These are phyloP conservation scores for Clarireedia paspali DNA, from an alignment of 2,329 filamentous ascomycete species.

Conservation along the genomic window DNA sequence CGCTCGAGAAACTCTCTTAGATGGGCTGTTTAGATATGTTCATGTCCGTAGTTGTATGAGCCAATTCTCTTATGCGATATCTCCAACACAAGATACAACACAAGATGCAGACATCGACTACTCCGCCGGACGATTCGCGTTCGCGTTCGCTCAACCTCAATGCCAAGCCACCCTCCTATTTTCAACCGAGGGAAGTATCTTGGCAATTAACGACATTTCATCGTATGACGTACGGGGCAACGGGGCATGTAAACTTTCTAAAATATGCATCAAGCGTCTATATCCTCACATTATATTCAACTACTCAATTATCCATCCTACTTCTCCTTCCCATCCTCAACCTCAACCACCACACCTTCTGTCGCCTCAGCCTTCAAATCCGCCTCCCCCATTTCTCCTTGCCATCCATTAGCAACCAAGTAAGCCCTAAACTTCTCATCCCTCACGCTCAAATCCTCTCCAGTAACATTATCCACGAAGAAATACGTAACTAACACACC, in stretches of 20 bases:
- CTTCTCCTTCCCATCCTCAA: not conserved
- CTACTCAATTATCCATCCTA: not conserved
- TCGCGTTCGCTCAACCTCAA: too few relatives aligned
- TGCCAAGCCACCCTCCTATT: too few relatives aligned
- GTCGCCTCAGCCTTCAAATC: conserved; percentile 31
- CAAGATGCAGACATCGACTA: too few relatives aligned
- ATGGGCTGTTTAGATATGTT: too few relatives aligned
- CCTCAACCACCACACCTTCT: conserved; percentile 3
- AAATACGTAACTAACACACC: conserved; percentile 41
- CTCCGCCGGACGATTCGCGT: too few relatives aligned
- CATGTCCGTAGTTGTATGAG: too few relatives aligned
- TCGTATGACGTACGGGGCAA: not conserved
- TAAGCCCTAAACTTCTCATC: conserved; percentile 39
- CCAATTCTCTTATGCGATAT: too few relatives aligned
- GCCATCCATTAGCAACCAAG: conserved; percentile 38
- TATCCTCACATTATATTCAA: not conserved
- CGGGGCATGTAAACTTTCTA: too few relatives aligned
- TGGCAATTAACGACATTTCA: not conserved
- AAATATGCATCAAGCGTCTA: not conserved
- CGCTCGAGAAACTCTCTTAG: too few relatives aligned
- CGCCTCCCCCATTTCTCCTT: conserved; percentile 38
- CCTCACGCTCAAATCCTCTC: conserved; percentile 36
- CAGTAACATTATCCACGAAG: conserved; percentile 39
- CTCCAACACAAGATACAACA: too few relatives aligned
- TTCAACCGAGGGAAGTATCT: too few relatives aligned